Percentiles rank a stretch among this genome's conserved stretches.
phyloP scores from a whole-genome alignment of 1,284 basidiomycete genomes.

The Stygiomarasmius scandens region DNA sequence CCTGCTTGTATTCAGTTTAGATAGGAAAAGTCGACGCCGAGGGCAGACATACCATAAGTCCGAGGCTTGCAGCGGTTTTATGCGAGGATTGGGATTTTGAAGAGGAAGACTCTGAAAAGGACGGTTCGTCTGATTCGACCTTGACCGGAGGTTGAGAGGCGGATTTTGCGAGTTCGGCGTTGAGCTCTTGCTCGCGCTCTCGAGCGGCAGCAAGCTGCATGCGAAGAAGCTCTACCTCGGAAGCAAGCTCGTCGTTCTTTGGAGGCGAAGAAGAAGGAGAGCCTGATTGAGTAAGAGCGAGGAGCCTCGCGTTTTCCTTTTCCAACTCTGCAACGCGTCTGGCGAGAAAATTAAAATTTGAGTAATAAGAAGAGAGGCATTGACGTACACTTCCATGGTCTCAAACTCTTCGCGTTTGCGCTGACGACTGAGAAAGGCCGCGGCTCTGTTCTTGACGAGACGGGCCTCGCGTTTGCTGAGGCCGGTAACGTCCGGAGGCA shows the following conservation, averaged over 20 bases:
- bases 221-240: slow-evolving; percentile 67
- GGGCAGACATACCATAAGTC: slow-evolving; percentile 63
- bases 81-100: slow-evolving; percentile 41
- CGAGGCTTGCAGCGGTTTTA: slow-evolving; percentile 64
- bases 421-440: slow-evolving; percentile 87
- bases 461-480: slow-evolving; percentile 88
- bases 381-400: slow-evolving; percentile 78
- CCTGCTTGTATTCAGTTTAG: slow-evolving; percentile 45
- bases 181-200: slow-evolving; percentile 67
- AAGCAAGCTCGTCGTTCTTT: slow-evolving; percentile 42
- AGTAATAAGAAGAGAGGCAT: slow-evolving; percentile 18
- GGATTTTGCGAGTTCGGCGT: slow-evolving; percentile 54
- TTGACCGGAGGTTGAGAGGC: slow-evolving; percentile 46
- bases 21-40: slow-evolving; percentile 16
- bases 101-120: slow-evolving; percentile 41
- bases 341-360: slow-evolving; percentile 21
- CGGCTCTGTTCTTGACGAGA: slow-evolving; percentile 89
- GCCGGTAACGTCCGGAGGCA: slow-evolving; percentile 86
- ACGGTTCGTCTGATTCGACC: slow-evolving; percentile 51
- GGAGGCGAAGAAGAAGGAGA: slow-evolving; percentile 23
- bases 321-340: slow-evolving; percentile 77
- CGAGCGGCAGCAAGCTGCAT: slow-evolving; percentile 64
- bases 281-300: slow-evolving; percentile 50
- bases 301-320: slow-evolving; percentile 74
- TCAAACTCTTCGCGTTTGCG: slow-evolving; percentile 93